Conservation (phyloP, 2,329 filamentous ascomycete species). For the Hirsutella minnesotensis region DNA sequence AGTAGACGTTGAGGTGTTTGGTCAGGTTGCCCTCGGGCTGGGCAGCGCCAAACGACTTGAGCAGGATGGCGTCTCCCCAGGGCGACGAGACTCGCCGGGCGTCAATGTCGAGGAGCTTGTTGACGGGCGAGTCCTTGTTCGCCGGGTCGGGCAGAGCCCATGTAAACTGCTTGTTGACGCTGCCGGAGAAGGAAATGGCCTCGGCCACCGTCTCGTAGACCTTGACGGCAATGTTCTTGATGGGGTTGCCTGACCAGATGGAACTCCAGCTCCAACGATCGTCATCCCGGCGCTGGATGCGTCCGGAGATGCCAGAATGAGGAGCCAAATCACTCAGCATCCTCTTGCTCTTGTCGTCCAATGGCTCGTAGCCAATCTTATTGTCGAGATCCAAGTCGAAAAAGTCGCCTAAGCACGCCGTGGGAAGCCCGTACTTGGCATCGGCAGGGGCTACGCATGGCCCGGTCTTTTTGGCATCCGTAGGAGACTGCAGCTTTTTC, state of each 20-base stretch:
- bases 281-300: not conserved
- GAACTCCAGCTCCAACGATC: not conserved
- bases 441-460: slow-evolving; percentile 8
- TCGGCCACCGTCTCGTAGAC: slow-evolving; percentile 1
- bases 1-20: slow-evolving; percentile 16
- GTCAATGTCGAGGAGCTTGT: slow-evolving; percentile 7
- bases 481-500: too few relatives aligned
- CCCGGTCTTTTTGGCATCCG: too few relatives aligned
- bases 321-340: not conserved
- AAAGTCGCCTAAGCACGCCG: slow-evolving; percentile 13
- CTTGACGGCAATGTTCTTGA: not conserved
- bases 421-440: slow-evolving; percentile 11
- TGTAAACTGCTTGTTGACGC: slow-evolving; percentile 7
- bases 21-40: slow-evolving; percentile 4
- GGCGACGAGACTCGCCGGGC: slow-evolving; percentile 13
- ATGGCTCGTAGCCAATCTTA: slow-evolving; percentile 8
- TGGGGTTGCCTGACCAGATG: not conserved
- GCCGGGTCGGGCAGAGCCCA: slow-evolving; percentile 10
- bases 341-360: not conserved
- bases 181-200: slow-evolving; percentile 4
- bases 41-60: slow-evolving; percentile 13
- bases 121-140: not conserved
- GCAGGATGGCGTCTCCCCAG: slow-evolving; percentile 16
- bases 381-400: slow-evolving; percentile 18
- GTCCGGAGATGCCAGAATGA: not conserved